Evolutionary conservation across 495 filamentous ascomycete genomes (phyloP).

Genomic region (Aspergillus carlsbadensis): DNA sequence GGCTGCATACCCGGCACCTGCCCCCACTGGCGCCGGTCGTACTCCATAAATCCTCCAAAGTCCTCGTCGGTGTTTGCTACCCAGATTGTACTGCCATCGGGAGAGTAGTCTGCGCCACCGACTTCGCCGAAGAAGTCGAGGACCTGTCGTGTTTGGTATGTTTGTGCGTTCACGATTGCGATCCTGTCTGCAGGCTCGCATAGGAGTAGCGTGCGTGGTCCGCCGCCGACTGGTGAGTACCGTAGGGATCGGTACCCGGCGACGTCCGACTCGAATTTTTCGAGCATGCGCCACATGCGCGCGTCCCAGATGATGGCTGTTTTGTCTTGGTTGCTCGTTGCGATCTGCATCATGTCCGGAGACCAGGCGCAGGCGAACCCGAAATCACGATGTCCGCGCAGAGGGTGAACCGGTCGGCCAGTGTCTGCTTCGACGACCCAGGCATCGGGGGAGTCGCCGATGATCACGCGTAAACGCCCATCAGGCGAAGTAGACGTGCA

Average conservation of each 20-base stretch:
- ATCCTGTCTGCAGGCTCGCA: constrained; percentile 85
- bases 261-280: constrained; percentile 69
- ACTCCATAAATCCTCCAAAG: constrained; percentile 79
- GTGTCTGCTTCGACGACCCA: constrained; percentile 64
- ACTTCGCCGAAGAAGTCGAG: constrained; percentile 87
- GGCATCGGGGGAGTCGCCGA: constrained; percentile 61
- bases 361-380: constrained; percentile 93
- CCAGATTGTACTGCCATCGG: constrained; percentile 68
- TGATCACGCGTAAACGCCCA: constrained; percentile 74
- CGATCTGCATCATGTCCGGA: constrained; percentile 81
- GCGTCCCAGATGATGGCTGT: constrained; percentile 84
- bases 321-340: constrained; percentile 88
- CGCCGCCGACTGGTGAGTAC: constrained; percentile 78
- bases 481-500: constrained; percentile 81
- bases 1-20: constrained; percentile 29
- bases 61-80: constrained; percentile 72
- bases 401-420: constrained; percentile 52
- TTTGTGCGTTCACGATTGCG: constrained; percentile 71
- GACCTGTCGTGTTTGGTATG: constrained; percentile 66
- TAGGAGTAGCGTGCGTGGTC: constrained; percentile 70
- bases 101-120: constrained; percentile 70
- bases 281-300: constrained; percentile 65
- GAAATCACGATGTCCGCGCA: constrained; percentile 74
- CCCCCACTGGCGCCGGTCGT: constrained; percentile 58
- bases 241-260: constrained; percentile 74